phyloP scores from a whole-genome alignment of 331 rosid genomes.

The Pyracantha coccinea region DNA sequence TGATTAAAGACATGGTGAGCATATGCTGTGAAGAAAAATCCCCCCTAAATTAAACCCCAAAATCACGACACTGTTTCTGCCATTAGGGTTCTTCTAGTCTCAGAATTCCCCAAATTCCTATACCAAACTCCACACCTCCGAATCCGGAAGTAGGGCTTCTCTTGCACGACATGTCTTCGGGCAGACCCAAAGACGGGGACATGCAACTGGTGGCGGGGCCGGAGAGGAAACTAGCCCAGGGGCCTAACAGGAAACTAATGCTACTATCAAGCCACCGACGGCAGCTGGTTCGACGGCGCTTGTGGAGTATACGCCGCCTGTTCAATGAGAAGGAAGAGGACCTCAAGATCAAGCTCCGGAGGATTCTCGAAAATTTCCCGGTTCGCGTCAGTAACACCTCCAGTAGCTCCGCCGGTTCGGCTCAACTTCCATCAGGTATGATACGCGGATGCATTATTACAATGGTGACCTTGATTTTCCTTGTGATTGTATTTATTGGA shows the following conservation, averaged over 20 bases:
- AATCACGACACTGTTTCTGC: not conserved
- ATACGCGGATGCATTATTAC: not conserved
- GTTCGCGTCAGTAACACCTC: constrained; percentile 96
- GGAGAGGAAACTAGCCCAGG: constrained; percentile 28
- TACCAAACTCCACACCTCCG: not conserved
- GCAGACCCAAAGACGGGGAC: constrained; percentile 48
- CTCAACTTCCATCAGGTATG: constrained; percentile 94
- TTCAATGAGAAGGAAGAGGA: constrained; percentile 88
- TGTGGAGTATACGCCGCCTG: constrained; percentile 57
- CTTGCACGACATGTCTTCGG: constrained; percentile 41
- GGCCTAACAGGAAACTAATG: constrained; percentile 33
- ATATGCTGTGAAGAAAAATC: not conserved
- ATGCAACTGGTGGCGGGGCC: constrained; percentile 37
- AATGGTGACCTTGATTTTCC: not conserved
- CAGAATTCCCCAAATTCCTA: not conserved
- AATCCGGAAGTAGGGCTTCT: constrained; percentile 33
- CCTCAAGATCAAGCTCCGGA: constrained; percentile 81
- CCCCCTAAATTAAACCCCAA: not conserved
- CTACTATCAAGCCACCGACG: constrained; percentile 29
- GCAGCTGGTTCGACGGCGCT: constrained; percentile 43
- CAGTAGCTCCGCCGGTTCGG: constrained; percentile 96
- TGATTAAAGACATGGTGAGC: not conserved
- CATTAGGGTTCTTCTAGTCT: not conserved
- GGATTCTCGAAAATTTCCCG: constrained; percentile 81
- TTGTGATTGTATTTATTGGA: not conserved